Evolutionary conservation across 2,329 filamentous ascomycete species (phyloP).

Genomic region (Emergomyces orientalis): DNA sequence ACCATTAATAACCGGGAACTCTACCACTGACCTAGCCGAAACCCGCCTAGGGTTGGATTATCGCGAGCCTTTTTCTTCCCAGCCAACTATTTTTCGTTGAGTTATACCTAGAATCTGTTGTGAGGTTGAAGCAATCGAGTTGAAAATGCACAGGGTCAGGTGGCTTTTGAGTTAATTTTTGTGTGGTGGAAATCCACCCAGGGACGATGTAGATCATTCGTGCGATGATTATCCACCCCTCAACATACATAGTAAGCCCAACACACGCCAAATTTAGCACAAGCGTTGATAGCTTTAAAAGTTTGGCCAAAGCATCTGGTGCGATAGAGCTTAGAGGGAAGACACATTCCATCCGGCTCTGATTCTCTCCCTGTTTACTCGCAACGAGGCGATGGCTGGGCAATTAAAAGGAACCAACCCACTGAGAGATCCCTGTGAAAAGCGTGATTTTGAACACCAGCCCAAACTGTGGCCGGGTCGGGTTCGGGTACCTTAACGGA

Average conservation of each 20-base stretch:
- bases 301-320: not conserved
- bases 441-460: not conserved
- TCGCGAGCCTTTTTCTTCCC: not conserved
- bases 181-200: not conserved
- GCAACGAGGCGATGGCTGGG: not conserved
- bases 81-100: not conserved
- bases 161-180: not conserved
- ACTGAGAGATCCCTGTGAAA: not conserved
- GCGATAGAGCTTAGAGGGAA: not conserved
- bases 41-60: not conserved
- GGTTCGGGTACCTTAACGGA: not conserved
- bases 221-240: not conserved
- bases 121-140: not conserved
- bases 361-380: not conserved
- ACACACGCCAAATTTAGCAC: not conserved
- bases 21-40: not conserved
- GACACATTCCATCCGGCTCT: not conserved
- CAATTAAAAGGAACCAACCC: not conserved
- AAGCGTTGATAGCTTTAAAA: not conserved
- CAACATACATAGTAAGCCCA: not conserved
- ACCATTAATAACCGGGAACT: not conserved
- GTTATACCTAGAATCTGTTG: not conserved
- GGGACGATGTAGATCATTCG: not conserved
- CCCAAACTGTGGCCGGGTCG: not conserved
- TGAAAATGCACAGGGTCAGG: not conserved